Percentiles rank a stretch among this genome's conserved stretches.
Conservation (phyloP, 306 rosid species). For the Sicyos baderoa region DNA sequence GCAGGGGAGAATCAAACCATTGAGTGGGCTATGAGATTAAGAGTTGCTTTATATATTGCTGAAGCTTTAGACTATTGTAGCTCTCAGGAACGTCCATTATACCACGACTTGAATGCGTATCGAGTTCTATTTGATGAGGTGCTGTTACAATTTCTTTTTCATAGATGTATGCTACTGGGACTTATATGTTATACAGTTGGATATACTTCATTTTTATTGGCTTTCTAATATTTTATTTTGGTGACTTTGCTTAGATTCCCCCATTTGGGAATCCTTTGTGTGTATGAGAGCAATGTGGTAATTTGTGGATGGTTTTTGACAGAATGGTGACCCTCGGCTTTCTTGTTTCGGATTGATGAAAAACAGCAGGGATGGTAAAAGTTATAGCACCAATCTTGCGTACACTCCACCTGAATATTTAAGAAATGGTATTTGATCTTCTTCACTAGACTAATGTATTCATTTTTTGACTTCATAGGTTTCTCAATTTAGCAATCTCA, state of each 20-base stretch:
- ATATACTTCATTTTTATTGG: neutral
- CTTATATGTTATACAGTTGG: neutral
- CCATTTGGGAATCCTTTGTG: neutral
- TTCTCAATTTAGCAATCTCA: neutral
- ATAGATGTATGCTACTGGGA: neutral
- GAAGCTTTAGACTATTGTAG: constrained; percentile 64
- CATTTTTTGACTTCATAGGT: neutral
- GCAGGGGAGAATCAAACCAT: constrained; percentile 82
- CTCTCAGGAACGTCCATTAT: constrained; percentile 50
- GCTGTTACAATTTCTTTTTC: constrained; percentile 16
- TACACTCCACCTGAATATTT: constrained; percentile 84
- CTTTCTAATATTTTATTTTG: neutral
- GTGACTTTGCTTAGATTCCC: neutral
- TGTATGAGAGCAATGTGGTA: constrained; percentile 19
- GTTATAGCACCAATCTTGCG: constrained; percentile 81
- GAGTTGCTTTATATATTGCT: constrained; percentile 64
- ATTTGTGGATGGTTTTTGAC: constrained; percentile 31
- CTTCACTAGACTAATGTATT: neutral
- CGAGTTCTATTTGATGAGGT: constrained; percentile 81
- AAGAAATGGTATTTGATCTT: constrained; percentile 43
- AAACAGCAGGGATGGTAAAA: constrained; percentile 77
- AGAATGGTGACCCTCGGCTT: constrained; percentile 79
- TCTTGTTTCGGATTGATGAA: constrained; percentile 85
- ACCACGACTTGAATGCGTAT: constrained; percentile 73
- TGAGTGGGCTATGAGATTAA: constrained; percentile 72